phyloP scores from a whole-genome alignment of 345 rosid species.

The Citrus reticulata region DNA sequence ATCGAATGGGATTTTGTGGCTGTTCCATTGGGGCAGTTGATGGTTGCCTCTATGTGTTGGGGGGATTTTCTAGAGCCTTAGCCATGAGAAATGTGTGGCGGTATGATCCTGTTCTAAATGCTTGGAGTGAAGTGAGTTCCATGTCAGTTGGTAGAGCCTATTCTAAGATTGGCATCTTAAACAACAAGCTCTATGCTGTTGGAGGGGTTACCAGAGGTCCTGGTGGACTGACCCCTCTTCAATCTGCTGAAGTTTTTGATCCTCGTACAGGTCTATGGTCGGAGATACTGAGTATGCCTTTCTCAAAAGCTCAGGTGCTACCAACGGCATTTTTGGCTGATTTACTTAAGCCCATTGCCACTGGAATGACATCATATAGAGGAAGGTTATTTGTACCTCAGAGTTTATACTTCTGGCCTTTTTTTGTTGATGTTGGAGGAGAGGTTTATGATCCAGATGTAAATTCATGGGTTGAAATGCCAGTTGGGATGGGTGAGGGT shows the following conservation, averaged over 20 bases:
- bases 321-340: constrained; percentile 81
- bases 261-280: constrained; percentile 60
- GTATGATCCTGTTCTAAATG: constrained; percentile 60
- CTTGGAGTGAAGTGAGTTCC: constrained; percentile 70
- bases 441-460: constrained; percentile 73
- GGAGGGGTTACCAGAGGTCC: constrained; percentile 76
- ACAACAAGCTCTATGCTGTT: constrained; percentile 75
- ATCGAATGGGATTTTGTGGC: constrained; percentile 68
- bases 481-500: constrained; percentile 84
- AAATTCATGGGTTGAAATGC: constrained; percentile 86
- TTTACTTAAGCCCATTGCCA: constrained; percentile 82
- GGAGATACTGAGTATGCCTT: constrained; percentile 81
- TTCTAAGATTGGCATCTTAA: constrained; percentile 69
- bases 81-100: constrained; percentile 71
- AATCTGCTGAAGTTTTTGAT: constrained; percentile 86
- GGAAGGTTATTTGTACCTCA: constrained; percentile 88
- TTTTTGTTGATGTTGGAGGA: constrained; percentile 94
- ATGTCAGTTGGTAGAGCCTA: constrained; percentile 78
- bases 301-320: constrained; percentile 68
- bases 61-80: constrained; percentile 67
- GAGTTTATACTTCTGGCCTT: constrained; percentile 88
- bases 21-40: constrained; percentile 70
- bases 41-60: constrained; percentile 79
- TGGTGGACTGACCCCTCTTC: constrained; percentile 74
- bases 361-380: constrained; percentile 86